Evolutionary conservation across 2,329 filamentous ascomycete species (phyloP), one percentile per base, ranked within the genome.

Genomic region (Sporothrix luriei): DNA sequence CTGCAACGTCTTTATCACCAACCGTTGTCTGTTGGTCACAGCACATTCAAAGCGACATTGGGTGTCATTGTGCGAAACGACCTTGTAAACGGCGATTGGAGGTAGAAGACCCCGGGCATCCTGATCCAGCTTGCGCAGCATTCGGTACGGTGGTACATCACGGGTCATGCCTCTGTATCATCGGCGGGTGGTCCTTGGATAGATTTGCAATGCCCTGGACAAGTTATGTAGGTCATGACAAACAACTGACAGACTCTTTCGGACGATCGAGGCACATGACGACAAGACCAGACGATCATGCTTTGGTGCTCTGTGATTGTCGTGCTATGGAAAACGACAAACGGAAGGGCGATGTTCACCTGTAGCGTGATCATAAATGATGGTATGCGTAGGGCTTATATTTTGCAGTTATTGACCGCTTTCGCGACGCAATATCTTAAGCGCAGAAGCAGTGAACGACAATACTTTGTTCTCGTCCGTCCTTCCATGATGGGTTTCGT

Each of bases 301-400:
- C 14, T 43, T 24, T 29, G 3, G 29, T 29, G 29, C 29, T 29
- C 29, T 46, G 1, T 13, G 57, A 43, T 64, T 46, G 43, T 26
- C 61, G 26, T 5, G 10, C 1, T n/a, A 62, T 46, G 61, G 61
- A 65, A 51, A 65, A 65, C 61, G 61, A 49, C 43, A 65, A 51
- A 65, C 61, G 61, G 26, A 33, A 49, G 24, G 61, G 61, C 26
- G 21, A 62, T 26, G n/a, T 7, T 21, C 38, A 26, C 33, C 33
- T 33, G 33, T 9, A 33, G 33, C 33, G 33, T 52, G 49, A 13
- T n/a, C 49, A 21, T 1, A 10, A 19, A 19, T 48, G 43, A 19
- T 19, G 43, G 43, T 16, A 48, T 16, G 4, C 13, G 14, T 19
- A 16, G 13, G 14, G 14, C 11, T 19, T 14, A 48, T 48, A 19